Evolutionary conservation across 179 eudicot genomes (phyloP).

Genomic region (Dionaea muscipula): DNA sequence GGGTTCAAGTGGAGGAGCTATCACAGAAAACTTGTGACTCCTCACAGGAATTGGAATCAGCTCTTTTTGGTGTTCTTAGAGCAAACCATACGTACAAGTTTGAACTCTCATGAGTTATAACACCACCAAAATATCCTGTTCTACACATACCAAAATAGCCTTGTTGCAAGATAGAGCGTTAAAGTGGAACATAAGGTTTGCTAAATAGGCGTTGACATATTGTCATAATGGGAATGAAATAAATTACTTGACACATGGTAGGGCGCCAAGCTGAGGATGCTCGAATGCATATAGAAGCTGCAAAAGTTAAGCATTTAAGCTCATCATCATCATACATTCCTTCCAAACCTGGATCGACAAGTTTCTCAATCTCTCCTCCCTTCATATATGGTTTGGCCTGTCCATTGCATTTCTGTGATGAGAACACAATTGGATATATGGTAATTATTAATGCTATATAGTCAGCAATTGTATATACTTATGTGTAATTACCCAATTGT

Average conservation of each 20-base stretch:
- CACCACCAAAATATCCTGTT: no score
- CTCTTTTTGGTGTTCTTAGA: no score
- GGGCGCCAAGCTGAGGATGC: constrained; percentile 82
- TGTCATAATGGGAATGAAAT: neutral
- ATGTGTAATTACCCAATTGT: constrained; percentile 56
- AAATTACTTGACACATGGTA: constrained; percentile 64
- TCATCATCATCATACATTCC: constrained; percentile 33
- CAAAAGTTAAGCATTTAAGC: constrained; percentile 41
- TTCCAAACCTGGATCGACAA: constrained; percentile 64
- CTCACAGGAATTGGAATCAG: no score
- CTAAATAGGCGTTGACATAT: no score
- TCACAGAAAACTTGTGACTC: no score
- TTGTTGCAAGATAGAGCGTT: no score
- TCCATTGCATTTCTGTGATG: constrained; percentile 7
- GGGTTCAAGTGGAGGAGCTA: no score
- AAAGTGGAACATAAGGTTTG: no score
- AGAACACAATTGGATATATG: no score
- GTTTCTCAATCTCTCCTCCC: constrained; percentile 42
- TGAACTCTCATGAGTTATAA: no score
- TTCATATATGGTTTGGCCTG: constrained; percentile 78
- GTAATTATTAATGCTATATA: neutral
- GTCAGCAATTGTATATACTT: neutral
- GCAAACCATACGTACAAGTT: no score
- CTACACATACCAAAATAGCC: no score
- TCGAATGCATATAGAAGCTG: constrained; percentile 78